These are phyloP conservation scores for Auxenochlorella pyrenoidosa DNA, from an alignment of 139 green algal species.

Conservation along the genomic window DNA sequence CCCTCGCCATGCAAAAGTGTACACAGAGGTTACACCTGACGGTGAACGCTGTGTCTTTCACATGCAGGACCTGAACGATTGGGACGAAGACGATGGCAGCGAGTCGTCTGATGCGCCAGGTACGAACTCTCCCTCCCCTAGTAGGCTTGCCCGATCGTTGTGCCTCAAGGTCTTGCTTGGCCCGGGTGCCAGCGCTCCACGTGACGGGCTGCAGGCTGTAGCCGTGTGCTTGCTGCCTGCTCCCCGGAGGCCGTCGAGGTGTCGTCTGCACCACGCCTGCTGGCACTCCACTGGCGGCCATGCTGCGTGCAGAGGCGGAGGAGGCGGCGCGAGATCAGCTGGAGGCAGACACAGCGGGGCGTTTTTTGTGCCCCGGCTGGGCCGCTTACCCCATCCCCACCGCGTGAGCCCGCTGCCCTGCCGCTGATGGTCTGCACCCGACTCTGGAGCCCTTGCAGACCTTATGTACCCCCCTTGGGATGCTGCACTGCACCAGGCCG, in stretches of 20 bases:
- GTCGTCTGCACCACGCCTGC: neutral
- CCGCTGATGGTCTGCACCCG: no score
- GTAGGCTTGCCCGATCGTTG: neutral
- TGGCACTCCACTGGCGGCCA: neutral
- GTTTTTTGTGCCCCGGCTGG: neutral
- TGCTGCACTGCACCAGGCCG: neutral
- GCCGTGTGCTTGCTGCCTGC: neutral
- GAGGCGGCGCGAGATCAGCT: neutral
- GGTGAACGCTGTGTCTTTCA: no score
- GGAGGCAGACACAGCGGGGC: neutral
- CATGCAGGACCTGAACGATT: neutral
- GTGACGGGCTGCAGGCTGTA: neutral
- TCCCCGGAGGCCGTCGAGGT: neutral
- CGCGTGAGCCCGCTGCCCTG: neutral
- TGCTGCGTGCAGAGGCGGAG: neutral
- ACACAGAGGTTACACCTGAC: no score
- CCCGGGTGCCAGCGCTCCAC: no score
- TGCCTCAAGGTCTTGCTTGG: no score
- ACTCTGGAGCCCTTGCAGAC: no score
- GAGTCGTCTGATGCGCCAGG: conserved; percentile 4
- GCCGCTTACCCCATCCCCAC: conserved; percentile 4
- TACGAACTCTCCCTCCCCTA: neutral
- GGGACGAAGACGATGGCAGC: neutral
- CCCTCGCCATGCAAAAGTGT: no score
- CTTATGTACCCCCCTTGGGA: no score